These are phyloP conservation scores for Pouteria glomerata DNA, from an alignment of 148 eudicot species.

Conservation along the genomic window DNA sequence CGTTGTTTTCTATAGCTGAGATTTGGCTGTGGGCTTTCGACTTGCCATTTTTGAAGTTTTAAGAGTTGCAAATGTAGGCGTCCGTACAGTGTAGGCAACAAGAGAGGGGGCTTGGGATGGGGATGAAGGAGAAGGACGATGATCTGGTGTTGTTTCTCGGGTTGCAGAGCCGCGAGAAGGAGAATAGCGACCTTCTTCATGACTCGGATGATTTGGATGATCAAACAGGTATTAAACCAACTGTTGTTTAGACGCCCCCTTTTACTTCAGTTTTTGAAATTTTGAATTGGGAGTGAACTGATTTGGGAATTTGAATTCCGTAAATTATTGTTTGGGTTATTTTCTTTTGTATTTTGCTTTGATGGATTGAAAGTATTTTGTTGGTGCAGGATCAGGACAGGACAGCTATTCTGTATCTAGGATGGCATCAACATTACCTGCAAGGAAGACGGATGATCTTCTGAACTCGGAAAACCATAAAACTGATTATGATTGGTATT, in stretches of 20 bases:
- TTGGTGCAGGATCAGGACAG: constrained; percentile 3
- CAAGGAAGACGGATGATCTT: constrained; percentile 10
- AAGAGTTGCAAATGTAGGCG: constrained; percentile 32
- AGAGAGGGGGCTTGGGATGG: constrained; percentile 28
- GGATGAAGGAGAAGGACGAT: constrained; percentile 63
- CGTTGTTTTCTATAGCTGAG: neutral
- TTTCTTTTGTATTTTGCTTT: neutral
- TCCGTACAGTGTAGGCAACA: constrained; percentile 40
- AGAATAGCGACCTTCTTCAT: constrained; percentile 33
- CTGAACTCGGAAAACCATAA: constrained; percentile 17
- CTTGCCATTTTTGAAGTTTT: neutral
- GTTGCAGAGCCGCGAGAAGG: constrained; percentile 53
- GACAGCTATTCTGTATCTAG: constrained; percentile 3
- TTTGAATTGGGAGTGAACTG: neutral
- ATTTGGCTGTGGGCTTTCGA: neutral
- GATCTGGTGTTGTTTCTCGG: constrained; percentile 70
- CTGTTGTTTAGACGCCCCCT: neutral
- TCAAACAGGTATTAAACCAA: constrained; percentile 32
- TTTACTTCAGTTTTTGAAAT: too few species aligned
- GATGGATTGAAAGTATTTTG: neutral
- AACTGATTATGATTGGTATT: constrained; percentile 19
- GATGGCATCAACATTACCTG: constrained; percentile 1
- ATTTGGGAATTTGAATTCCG: neutral
- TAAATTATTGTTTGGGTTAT: neutral
- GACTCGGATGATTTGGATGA: constrained; percentile 43